Base-by-base conservation (phyloP, 2,329 filamentous ascomycete genomes). In the Aureobasidium sp. region DNA sequence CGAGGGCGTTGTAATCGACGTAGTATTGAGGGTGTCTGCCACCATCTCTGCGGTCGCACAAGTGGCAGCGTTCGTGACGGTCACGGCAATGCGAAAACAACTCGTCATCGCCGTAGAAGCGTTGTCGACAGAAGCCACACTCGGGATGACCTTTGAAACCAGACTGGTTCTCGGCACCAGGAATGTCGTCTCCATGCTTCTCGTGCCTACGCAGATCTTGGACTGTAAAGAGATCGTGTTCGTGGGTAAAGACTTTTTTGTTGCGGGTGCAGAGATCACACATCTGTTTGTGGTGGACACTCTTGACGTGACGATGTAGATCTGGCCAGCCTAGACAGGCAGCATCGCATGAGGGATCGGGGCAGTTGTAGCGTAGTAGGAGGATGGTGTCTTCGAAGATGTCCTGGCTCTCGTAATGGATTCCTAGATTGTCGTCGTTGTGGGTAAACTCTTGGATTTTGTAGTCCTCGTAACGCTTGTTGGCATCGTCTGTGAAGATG, bases 221-320 rank as follows among this genome's bases (percentile, higher is more conserved):
- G 64, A 85, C 82, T 0, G 89, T 88, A 73, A 97, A 97, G 1
- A 99, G 81, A 65, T 95, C 90, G 72, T 99, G 94, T 75, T 99
- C 94, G 75, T 99, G 94, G 1, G 94, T 97, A 69, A 99, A 99
- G 37, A 97, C 91, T 71, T 96, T 97, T 77, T 99, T 99, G 78
- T 97, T 92, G 63, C 91, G 81, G 7, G 92, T 89, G 75, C 92
- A 97, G 11, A 96, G 80, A 73, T 96, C 91, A 75, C 85, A 95
- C 87, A 95, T 92, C 72, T 89, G 87, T 77, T 93, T 96, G 66
- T 87, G 82, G 77, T 99, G 94, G 62, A 82, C 83, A 58, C 80
- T 84, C 71, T 88, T 89, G 62, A 97, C 93, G 79, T 99, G 89
- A 45, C 86, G 81, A 72, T 91, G 87, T 61, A 92, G 75, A 69